phyloP scores from a whole-genome alignment of 225 moss, liverwort and hornwort species.

The Marchantia paleacea region DNA sequence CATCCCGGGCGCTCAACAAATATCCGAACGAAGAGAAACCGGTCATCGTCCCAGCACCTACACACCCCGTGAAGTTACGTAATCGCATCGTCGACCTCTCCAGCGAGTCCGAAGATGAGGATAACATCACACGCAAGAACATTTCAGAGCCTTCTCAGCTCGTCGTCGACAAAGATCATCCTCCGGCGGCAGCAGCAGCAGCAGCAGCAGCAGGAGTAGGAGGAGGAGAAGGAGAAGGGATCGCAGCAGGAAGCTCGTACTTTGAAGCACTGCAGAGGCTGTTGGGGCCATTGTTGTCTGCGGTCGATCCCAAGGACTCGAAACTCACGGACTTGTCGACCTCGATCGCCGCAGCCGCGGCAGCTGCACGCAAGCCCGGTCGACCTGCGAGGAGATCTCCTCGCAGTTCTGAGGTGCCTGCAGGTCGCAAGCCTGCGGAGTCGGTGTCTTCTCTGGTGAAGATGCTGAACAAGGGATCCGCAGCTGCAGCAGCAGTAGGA shows the following conservation, averaged over 20 bases:
- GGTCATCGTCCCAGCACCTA: not conserved
- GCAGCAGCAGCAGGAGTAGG: not conserved
- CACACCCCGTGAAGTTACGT: not conserved
- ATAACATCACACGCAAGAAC: not conserved
- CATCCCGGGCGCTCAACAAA: not conserved
- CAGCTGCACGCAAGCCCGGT: constrained; percentile 8
- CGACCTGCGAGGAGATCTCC: constrained; percentile 10
- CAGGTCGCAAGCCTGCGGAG: not conserved
- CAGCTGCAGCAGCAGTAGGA: not conserved
- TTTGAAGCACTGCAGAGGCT: constrained; percentile 5
- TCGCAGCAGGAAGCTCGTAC: not conserved
- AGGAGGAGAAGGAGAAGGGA: too few relatives aligned
- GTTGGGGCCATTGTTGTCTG: constrained; percentile 16
- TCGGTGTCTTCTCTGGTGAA: constrained; percentile 3
- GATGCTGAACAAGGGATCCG: constrained; percentile 9
- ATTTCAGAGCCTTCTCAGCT: not conserved
- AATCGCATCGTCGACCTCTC: constrained; percentile 28
- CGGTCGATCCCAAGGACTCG: constrained; percentile 5
- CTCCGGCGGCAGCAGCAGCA: not conserved
- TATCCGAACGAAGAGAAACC: not conserved
- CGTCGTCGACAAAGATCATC: not conserved
- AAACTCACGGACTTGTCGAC: not conserved
- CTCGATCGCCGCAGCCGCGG: not conserved
- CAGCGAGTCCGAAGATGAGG: constrained; percentile 29
- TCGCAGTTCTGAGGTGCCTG: not conserved